A percentile compares a stretch with the other conserved stretches of the same genome.
Evolutionary conservation across 208 protist species (phyloP).

Genomic region (Acanthamoeba sp.): DNA sequence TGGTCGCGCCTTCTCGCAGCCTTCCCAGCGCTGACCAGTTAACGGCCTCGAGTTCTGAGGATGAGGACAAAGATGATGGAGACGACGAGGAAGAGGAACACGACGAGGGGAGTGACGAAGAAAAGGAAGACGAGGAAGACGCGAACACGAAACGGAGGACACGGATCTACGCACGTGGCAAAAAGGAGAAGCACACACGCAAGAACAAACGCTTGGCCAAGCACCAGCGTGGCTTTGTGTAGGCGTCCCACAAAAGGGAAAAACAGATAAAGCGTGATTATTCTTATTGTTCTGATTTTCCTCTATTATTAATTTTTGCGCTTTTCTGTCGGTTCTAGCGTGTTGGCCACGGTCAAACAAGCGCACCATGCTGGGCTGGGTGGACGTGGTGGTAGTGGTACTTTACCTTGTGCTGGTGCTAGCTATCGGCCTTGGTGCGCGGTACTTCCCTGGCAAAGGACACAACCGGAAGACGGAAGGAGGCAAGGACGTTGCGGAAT

Average conservation of each 20-base stretch:
- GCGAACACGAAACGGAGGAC: background rate
- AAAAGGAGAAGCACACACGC: constrained; percentile 56
- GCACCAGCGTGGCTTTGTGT: background rate
- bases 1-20: background rate
- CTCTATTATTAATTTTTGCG: too few species aligned
- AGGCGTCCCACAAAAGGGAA: too few species aligned
- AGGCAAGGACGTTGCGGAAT: constrained; percentile 1
- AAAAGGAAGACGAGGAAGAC: constrained; percentile 24
- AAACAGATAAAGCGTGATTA: too few species aligned
- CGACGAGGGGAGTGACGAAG: background rate
- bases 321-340: too few species aligned
- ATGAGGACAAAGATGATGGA: background rate
- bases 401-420: constrained; percentile 21
- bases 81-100: constrained; percentile 18
- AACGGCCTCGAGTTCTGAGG: background rate
- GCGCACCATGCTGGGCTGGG: background rate
- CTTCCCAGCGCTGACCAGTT: too few species aligned
- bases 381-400: constrained; percentile 10
- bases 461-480: background rate
- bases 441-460: background rate
- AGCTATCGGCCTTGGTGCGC: constrained; percentile 42
- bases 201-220: constrained; percentile 26
- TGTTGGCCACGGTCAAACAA: too few species aligned
- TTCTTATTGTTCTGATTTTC: too few species aligned
- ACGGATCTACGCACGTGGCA: background rate